phyloP scores from a whole-genome alignment of 1,284 basidiomycete genomes.

The Schizophyllum amplum region DNA sequence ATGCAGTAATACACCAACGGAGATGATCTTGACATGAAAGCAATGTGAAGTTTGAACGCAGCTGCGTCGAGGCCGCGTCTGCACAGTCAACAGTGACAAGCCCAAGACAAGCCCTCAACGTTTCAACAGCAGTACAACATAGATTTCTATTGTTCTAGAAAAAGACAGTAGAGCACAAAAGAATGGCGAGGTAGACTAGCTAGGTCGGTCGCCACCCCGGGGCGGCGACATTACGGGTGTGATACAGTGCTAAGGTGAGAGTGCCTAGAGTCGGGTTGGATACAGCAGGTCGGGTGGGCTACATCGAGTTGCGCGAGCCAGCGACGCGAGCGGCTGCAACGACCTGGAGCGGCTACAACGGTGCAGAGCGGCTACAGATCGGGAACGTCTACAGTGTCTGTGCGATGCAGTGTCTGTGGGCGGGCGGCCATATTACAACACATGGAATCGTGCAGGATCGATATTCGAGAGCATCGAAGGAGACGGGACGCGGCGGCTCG shows the following conservation, averaged over 20 bases:
- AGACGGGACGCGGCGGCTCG: neutral
- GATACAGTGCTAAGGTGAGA: neutral
- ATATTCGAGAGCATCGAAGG: neutral
- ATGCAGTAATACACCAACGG: too few relatives aligned
- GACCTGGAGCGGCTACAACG: neutral
- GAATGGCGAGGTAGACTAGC: neutral
- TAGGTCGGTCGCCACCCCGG: neutral
- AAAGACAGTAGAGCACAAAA: neutral
- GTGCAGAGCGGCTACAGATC: neutral
- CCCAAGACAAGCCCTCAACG: neutral
- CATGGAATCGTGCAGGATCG: neutral
- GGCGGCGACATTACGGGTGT: neutral
- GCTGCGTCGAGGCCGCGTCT: too few relatives aligned
- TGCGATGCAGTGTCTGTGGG: neutral
- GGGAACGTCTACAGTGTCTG: neutral
- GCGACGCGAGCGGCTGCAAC: too few relatives aligned
- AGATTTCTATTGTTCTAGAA: neutral
- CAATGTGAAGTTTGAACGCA: too few relatives aligned
- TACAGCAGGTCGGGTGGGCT: neutral
- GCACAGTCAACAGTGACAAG: neutral
- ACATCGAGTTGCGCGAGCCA: too few relatives aligned
- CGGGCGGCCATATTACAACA: neutral
- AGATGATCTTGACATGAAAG: too few relatives aligned
- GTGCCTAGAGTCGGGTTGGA: neutral
- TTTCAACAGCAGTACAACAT: neutral